Conservation (phyloP, 495 filamentous ascomycete species). For the Talaromyces liani region DNA sequence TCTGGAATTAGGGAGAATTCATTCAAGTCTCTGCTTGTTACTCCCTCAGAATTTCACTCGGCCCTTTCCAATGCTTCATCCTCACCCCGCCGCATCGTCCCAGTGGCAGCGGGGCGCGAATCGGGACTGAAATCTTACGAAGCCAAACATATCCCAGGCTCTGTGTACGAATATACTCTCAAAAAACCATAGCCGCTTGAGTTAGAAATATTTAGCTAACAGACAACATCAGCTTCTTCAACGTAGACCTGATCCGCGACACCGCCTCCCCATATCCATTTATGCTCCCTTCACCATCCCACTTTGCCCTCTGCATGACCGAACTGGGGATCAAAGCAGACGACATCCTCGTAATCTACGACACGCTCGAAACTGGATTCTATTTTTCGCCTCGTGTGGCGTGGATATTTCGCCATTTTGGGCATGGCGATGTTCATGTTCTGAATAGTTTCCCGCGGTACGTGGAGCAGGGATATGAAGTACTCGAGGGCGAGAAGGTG, state of each 20-base stretch:
- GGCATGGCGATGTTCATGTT: conserved; percentile 21
- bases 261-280: conserved; percentile 19
- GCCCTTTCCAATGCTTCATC: background rate
- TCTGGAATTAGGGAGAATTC: background rate
- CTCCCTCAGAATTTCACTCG: conserved; percentile 14
- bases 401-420: conserved; percentile 22
- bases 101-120: conserved; percentile 17
- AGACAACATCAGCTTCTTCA: conserved; percentile 19
- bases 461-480: conserved; percentile 9
- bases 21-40: conserved; percentile 14
- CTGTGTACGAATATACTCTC: conserved; percentile 14
- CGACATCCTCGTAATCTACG: conserved; percentile 27
- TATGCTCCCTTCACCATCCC: conserved; percentile 19
- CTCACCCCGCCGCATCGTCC: conserved; percentile 16
- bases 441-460: conserved; percentile 28
- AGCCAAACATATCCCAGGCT: conserved; percentile 21
- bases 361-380: conserved; percentile 19
- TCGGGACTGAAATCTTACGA: conserved; percentile 11
- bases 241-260: conserved; percentile 21
- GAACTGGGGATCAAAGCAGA: conserved; percentile 17
- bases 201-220: background rate
- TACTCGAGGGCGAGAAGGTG: background rate
- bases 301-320: conserved; percentile 17
- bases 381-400: conserved; percentile 26
- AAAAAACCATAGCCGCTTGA: too few species aligned